Conservation (phyloP, 768 basidiomycete genomes). For the Macrolepiota albuminosa region DNA sequence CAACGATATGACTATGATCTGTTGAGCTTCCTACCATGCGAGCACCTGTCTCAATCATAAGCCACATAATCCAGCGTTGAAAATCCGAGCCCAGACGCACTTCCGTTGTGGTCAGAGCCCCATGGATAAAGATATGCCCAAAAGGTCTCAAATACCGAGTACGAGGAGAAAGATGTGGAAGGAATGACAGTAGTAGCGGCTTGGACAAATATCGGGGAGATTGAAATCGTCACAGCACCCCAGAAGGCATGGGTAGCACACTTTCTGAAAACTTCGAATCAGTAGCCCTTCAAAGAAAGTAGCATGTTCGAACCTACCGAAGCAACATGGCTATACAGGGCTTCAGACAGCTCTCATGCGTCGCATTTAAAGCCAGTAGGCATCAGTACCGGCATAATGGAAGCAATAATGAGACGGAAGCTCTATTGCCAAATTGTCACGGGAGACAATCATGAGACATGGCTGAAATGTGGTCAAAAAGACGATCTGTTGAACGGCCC, state of each 20-base stretch:
- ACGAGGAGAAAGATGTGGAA: slow-evolving; percentile 33
- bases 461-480: background rate
- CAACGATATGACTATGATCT: slow-evolving; percentile 33
- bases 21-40: slow-evolving; percentile 38
- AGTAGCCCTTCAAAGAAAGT: background rate
- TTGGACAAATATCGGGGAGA: slow-evolving; percentile 15
- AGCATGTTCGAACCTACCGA: slow-evolving; percentile 1
- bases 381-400: background rate
- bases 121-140: slow-evolving; percentile 43
- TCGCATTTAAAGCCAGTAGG: slow-evolving; percentile 5
- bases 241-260: background rate
- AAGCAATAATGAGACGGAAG: background rate
- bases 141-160: slow-evolving; percentile 31
- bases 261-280: slow-evolving; percentile 1
- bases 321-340: slow-evolving; percentile 2
- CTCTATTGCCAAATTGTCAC: slow-evolving; percentile 7
- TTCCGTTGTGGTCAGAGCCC: slow-evolving; percentile 43
- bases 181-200: slow-evolving; percentile 36
- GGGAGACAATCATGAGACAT: slow-evolving; percentile 9
- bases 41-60: slow-evolving; percentile 24
- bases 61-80: background rate
- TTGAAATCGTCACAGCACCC: slow-evolving; percentile 7
- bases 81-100: slow-evolving; percentile 15
- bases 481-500: background rate
- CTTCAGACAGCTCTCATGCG: background rate